Percentiles rank a stretch among this genome's conserved stretches.
Evolutionary conservation across 108 stramenopile genomes (phyloP).

Genomic region (Fragilariopsis cylindrus): DNA sequence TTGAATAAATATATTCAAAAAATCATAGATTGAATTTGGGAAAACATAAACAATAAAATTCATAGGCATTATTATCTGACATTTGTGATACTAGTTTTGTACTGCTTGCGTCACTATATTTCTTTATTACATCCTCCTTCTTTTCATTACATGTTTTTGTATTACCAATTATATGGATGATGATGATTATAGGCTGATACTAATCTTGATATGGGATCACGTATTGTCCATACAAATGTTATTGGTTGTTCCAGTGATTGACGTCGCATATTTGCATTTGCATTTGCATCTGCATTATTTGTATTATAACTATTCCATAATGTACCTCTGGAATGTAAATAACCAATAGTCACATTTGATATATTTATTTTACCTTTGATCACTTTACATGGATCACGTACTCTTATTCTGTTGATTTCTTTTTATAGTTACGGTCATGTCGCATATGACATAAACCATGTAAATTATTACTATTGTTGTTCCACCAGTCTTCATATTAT

Average conservation of each 20-base stretch:
- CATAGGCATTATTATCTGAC: too few species aligned
- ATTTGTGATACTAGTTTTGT: too few species aligned
- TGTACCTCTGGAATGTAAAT: not conserved
- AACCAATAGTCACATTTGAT: not conserved
- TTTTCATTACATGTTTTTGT: not conserved
- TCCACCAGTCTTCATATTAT: not conserved
- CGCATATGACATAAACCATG: not conserved
- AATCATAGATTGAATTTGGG: too few species aligned
- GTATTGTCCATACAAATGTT: not conserved
- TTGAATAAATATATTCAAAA: too few species aligned
- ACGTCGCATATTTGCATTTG: not conserved
- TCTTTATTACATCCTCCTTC: too few species aligned
- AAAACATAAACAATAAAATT: too few species aligned
- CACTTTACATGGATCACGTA: too few species aligned
- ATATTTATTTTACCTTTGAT: not conserved
- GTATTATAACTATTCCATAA: not conserved
- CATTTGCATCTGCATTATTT: not conserved
- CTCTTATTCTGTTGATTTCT: not conserved
- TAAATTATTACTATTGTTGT: not conserved
- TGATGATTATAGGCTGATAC: not conserved
- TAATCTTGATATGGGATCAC: not conserved
- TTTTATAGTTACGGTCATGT: not conserved
- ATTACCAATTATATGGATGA: not conserved
- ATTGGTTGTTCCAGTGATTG: not conserved
- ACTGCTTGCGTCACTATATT: too few species aligned